Conservation (phyloP, 352 stramenopile species). For the Phytophthora aleatoria region DNA sequence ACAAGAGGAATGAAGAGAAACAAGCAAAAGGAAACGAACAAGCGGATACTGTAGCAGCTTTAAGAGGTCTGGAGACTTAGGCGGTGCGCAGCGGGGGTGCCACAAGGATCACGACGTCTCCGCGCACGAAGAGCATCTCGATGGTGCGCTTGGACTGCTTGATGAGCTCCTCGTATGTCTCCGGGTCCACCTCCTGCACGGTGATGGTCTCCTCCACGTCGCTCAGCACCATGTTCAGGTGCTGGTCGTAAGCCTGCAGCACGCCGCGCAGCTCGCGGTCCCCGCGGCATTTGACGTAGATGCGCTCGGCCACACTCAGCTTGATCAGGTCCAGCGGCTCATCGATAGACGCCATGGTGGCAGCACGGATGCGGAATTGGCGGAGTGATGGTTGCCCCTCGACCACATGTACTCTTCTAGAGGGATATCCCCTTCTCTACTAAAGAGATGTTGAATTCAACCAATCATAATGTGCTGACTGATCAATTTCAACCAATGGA, state of each 20-base stretch:
- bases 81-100: constrained; percentile 95
- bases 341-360: constrained; percentile 85
- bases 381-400: constrained; percentile 2
- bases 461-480: constrained; percentile 6
- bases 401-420: neutral
- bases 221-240: constrained; percentile 99
- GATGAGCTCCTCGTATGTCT: constrained; percentile 98
- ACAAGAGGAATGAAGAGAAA: neutral
- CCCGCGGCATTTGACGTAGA: constrained; percentile 99
- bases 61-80: constrained; percentile 26
- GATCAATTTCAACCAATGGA: constrained; percentile 16
- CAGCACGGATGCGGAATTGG: constrained; percentile 1
- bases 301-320: constrained; percentile 97
- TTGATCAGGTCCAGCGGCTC: constrained; percentile 99
- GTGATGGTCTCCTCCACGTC: constrained; percentile 99
- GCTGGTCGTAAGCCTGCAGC: constrained; percentile 98
- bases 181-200: constrained; percentile 95
- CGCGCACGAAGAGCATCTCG: constrained; percentile 99
- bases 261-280: constrained; percentile 97
- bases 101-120: constrained; percentile 98
- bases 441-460: constrained; percentile 2
- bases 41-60: neutral
- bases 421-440: constrained; percentile 8
- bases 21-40: neutral
- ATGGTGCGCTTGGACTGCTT: constrained; percentile 95